Percentiles rank a stretch among this genome's conserved stretches.
These are phyloP conservation scores for Arthroderma sp. DNA, from an alignment of 2,329 filamentous ascomycete genomes.

Conservation along the genomic window DNA sequence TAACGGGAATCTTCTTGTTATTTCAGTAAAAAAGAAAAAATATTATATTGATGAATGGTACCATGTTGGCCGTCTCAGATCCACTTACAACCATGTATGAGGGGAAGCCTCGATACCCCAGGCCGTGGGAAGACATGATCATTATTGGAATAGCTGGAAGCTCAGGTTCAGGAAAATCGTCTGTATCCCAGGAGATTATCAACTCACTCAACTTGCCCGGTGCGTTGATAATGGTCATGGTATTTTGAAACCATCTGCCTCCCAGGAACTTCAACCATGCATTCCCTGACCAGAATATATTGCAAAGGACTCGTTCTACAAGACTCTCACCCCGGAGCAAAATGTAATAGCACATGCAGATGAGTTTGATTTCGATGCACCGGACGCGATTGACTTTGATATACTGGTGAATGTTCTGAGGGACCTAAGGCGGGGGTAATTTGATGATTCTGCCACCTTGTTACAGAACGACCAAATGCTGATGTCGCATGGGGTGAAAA, in stretches of 20 bases:
- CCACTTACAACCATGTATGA: background rate
- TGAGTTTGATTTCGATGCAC: slow-evolving; percentile 92
- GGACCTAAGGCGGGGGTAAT: slow-evolving; percentile 84
- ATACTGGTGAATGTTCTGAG: slow-evolving; percentile 62
- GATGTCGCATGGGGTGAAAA: slow-evolving; percentile 1
- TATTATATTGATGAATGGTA: background rate
- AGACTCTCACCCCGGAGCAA: slow-evolving; percentile 66
- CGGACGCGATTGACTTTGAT: slow-evolving; percentile 91
- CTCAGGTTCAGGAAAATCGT: slow-evolving; percentile 92
- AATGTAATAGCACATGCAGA: slow-evolving; percentile 72
- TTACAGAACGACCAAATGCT: background rate
- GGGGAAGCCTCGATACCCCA: slow-evolving; percentile 58
- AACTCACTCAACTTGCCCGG: slow-evolving; percentile 81
- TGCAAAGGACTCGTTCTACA: slow-evolving; percentile 87
- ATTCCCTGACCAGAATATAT: slow-evolving; percentile 3
- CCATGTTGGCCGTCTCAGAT: background rate
- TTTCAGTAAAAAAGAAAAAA: too few species aligned
- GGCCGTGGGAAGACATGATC: slow-evolving; percentile 90
- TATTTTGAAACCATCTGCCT: slow-evolving; percentile 29
- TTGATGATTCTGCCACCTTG: slow-evolving; percentile 2
- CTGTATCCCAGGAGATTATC: slow-evolving; percentile 82
- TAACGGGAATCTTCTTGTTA: too few species aligned
- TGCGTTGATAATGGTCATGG: slow-evolving; percentile 97
- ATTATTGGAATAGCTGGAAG: slow-evolving; percentile 94
- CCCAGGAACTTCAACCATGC: background rate